Evolutionary conservation across 2,329 filamentous ascomycete species (phyloP).

Genomic region (Elsinoe necatrix): DNA sequence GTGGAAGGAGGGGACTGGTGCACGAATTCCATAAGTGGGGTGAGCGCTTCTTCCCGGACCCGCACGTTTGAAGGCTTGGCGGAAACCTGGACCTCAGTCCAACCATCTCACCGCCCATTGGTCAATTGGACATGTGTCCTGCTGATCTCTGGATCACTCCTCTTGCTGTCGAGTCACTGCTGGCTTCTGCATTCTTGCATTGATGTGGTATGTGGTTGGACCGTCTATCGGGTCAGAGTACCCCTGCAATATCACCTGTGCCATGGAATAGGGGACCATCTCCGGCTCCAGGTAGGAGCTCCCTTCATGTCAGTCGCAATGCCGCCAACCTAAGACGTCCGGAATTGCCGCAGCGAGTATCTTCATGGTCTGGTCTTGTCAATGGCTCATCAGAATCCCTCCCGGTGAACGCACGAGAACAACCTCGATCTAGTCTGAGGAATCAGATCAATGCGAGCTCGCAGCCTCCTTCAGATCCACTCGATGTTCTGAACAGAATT

Average conservation of each 20-base stretch:
- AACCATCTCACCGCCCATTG: slow-evolving; percentile 8
- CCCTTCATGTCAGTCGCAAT: slow-evolving; percentile 60
- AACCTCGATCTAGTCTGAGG: slow-evolving; percentile 61
- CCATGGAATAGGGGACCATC: slow-evolving; percentile 62
- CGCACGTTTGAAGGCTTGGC: slow-evolving; percentile 1
- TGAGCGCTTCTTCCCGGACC: slow-evolving; percentile 8
- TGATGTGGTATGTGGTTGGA: slow-evolving; percentile 73
- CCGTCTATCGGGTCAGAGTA: slow-evolving; percentile 66
- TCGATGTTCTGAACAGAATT: slow-evolving; percentile 59
- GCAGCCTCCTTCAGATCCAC: slow-evolving; percentile 55
- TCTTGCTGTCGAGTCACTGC: too few species aligned
- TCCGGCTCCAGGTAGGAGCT: slow-evolving; percentile 59
- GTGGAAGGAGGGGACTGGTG: slow-evolving; percentile 9
- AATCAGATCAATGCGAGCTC: slow-evolving; percentile 44
- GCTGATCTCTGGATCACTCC: not conserved
- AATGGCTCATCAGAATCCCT: slow-evolving; percentile 72
- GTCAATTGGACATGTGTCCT: slow-evolving; percentile 9
- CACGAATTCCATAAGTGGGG: slow-evolving; percentile 5
- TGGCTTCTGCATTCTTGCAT: not conserved
- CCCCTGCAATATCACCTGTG: slow-evolving; percentile 54
- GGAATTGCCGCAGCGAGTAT: slow-evolving; percentile 60
- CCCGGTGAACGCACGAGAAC: slow-evolving; percentile 52
- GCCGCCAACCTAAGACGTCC: slow-evolving; percentile 56
- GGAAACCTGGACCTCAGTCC: not conserved
- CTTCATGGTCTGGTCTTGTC: slow-evolving; percentile 63